Base-by-base conservation (phyloP, 208 protist species). In the Kentomonas sorsogonicus region DNA sequence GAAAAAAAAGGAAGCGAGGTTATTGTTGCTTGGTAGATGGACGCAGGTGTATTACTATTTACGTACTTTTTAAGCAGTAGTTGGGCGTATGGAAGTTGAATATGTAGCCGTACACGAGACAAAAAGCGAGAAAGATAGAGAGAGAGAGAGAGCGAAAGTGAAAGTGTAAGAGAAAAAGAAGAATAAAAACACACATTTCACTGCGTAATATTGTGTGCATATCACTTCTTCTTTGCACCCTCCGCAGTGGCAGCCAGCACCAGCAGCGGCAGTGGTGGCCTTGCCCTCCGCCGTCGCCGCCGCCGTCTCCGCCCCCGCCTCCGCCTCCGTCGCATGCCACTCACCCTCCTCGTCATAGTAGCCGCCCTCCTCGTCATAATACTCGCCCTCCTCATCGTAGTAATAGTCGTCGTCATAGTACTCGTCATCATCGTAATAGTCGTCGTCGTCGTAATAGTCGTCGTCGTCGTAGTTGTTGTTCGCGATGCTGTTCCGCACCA, bases 341-440 rank as follows among this genome's bases (percentile, higher is more conserved):
- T 26, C 66, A 39, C 64, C 57, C 47, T 73, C 66, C 51, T 10
- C n/a, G n/a, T n/a, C n/a, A n/a, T n/a, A n/a, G n/a, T n/a, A n/a
- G n/a, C n/a, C n/a, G n/a, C n/a, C n/a, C n/a, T n/a, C n/a, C n/a
- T n/a, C n/a, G n/a, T n/a, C n/a, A n/a, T n/a, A n/a, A n/a, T n/a
- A n/a, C n/a, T n/a, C n/a, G n/a, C n/a, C n/a, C n/a, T n/a, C n/a
- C n/a, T n/a, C n/a, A n/a, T n/a, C n/a, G n/a, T n/a, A n/a, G n/a
- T n/a, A n/a, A n/a, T n/a, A n/a, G n/a, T n/a, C n/a, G n/a, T n/a
- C n/a, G n/a, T n/a, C n/a, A n/a, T n/a, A n/a, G n/a, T n/a, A n/a
- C n/a, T n/a, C n/a, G n/a, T n/a, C n/a, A n/a, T n/a, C n/a, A n/a
- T n/a, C n/a, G n/a, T n/a, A n/a, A n/a, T n/a, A n/a, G n/a, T n/a